Base-by-base conservation (phyloP, 768 basidiomycete species). In the Amylocystis lapponica region DNA sequence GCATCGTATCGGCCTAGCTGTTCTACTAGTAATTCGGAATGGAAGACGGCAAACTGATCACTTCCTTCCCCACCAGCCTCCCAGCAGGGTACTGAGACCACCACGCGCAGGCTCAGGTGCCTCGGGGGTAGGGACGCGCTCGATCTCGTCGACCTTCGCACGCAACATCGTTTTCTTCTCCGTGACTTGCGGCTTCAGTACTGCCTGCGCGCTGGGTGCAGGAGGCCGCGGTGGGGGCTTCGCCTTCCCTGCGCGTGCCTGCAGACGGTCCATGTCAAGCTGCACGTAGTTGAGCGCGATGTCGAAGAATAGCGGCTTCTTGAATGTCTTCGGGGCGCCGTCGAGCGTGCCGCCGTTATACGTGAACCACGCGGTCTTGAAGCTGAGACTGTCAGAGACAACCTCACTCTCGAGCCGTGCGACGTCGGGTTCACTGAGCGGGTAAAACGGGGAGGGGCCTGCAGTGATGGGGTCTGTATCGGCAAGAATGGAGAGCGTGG, bases 261-360 rank as follows among this genome's bases (percentile, higher is more conserved):
- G 66, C 45, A 96, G 63, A 39, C 76, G 67, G 34, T 88, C 85
- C 80, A 93, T 83, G 55, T 93, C 87, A 46, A 92, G 63, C 50
- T 86, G 79, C 42, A 90, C 82, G 57, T 95, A 96, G 64, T 95
- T 96, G 55, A 93, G 79, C 14, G 91, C 93, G 48, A 91, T 86
- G 59, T 96, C 89, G 65, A 94, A 96, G 70, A 97, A 96, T 30
- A 91, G 56, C 13, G 90, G 89, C 58, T 95, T 95, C 67, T 83
- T 81, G 56, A 81, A 69, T 29, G 69, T 62, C 54, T 73, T 70
- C 36, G 75, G 70, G 0, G 41, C 56, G 5, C 60, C 58, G 11
- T 68, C 61, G 26, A 66, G 53, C 5, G 51, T 43, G 3, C 88
- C 88, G 3, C 88, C 87, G 54, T 88, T 88, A 58, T 73, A 74